Evolutionary conservation across 2,329 filamentous ascomycete species (phyloP), one percentile per base, ranked within the genome.

Genomic region (Penicillium sp.): DNA sequence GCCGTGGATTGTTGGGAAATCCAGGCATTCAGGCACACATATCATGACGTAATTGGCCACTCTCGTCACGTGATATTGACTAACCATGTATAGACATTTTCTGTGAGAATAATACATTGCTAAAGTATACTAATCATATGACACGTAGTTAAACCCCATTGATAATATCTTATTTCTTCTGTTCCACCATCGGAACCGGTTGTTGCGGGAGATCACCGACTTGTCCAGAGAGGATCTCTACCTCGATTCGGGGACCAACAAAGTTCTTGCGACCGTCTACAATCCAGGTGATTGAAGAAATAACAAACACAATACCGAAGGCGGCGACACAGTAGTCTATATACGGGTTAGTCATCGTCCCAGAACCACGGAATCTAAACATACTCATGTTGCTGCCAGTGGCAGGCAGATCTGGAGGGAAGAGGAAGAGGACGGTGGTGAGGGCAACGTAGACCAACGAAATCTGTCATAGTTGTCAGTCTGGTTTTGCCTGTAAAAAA

Each of bases 381-480:
- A 65, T 75, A 81, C 82, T 92, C 88, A 91, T 91, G 73, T 83
- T 90, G 62, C 75, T 83, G 0, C 81, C 78, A 0, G 84, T 85
- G 2, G 87, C 85, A 0, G 86, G 87, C 4, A 86, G 67, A 7
- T 80, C 80, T 0, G 89, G 88, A 3, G 89, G 89, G 72, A 91
- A 90, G 20, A 90, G 79, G 73, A 91, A 91, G 0, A 92, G 78
- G 1, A 90, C 84, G 0, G 87, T 90, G 0, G 88, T 91, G n/a
- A 91, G 69, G 12, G 84, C 74, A 1, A 87, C 83, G 73, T 88
- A 92, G 0, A 76, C 75, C 45, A 92, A 78, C 5, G 72, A 67
- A 41, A 74, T 59, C 88, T 87, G 26, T 83, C 12, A 55, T 12
- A 35, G 15, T 1, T 4, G 42, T 64, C 22, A 63, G 55, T 47